A percentile compares a stretch with the other conserved stretches of the same genome.
Conservation (phyloP, 106 monocot genomes). For the Platanthera zijinensis region DNA sequence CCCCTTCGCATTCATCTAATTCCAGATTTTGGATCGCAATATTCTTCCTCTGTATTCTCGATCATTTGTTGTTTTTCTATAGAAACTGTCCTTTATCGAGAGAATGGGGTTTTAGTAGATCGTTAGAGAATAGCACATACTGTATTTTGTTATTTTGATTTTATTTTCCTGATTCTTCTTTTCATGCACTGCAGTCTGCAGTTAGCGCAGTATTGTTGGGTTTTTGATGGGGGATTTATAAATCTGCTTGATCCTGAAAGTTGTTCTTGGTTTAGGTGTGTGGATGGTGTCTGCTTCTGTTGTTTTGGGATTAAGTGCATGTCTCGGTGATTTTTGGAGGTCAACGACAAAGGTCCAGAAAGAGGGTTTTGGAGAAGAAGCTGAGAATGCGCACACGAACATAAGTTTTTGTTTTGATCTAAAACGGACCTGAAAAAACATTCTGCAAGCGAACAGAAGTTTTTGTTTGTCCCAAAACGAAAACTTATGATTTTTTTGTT, state of each 20-base stretch:
- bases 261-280: background rate
- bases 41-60: background rate
- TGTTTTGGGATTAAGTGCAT: background rate
- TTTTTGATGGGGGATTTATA: background rate
- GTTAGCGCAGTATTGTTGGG: background rate
- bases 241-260: background rate
- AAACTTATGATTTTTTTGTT: too few species aligned
- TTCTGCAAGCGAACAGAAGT: too few species aligned
- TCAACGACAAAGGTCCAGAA: background rate
- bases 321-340: background rate
- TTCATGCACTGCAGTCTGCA: background rate
- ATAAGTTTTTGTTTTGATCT: too few species aligned
- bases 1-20: background rate
- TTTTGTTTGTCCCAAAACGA: too few species aligned
- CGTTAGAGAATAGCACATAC: background rate
- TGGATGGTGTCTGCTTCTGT: background rate
- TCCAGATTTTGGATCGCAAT: too few species aligned
- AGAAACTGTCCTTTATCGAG: background rate
- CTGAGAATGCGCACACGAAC: too few species aligned
- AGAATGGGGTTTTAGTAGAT: conserved; percentile 3
- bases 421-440: too few species aligned
- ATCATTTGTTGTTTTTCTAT: background rate
- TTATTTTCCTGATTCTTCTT: background rate
- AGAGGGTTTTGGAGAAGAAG: too few species aligned
- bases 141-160: background rate